These are phyloP conservation scores for Agarophyton chilense DNA, from an alignment of 23 red algal genomes.

Conservation along the genomic window DNA sequence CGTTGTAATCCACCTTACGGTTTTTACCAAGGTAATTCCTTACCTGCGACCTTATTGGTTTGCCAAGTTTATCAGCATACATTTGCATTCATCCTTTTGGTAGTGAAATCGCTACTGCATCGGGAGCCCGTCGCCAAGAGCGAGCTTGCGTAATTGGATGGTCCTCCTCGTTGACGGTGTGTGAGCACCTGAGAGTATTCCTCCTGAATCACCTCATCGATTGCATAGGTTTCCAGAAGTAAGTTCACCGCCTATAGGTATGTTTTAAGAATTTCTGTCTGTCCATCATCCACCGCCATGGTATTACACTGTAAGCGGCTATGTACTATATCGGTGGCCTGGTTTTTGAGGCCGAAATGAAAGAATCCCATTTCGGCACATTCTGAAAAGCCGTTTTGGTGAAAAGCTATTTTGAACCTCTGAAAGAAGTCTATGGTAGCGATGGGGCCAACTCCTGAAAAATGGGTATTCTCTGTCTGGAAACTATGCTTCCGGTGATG, in stretches of 20 bases:
- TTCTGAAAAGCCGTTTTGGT: too few species aligned
- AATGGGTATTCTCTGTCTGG: too few species aligned
- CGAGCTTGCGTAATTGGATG: too few species aligned
- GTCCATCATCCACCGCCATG: background rate
- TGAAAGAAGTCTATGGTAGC: too few species aligned
- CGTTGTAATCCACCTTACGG: too few species aligned
- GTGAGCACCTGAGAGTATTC: background rate
- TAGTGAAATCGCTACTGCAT: background rate
- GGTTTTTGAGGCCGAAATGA: background rate
- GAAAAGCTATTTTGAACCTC: too few species aligned
- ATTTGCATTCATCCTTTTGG: background rate
- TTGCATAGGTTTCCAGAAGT: slow-evolving; percentile 8
- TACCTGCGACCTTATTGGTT: too few species aligned
- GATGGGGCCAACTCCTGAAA: too few species aligned
- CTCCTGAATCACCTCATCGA: slow-evolving; percentile 19
- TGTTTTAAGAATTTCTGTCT: background rate
- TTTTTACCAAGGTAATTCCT: too few species aligned
- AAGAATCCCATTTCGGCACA: too few species aligned
- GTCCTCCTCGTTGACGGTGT: background rate
- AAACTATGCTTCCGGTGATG: too few species aligned
- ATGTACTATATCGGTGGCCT: background rate
- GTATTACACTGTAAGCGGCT: background rate
- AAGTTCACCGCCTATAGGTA: background rate
- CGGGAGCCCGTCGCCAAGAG: background rate
- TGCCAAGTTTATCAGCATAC: slow-evolving; percentile 20